Base-by-base conservation (phyloP, 768 basidiomycete genomes). In the Lactifluus piperatus region DNA sequence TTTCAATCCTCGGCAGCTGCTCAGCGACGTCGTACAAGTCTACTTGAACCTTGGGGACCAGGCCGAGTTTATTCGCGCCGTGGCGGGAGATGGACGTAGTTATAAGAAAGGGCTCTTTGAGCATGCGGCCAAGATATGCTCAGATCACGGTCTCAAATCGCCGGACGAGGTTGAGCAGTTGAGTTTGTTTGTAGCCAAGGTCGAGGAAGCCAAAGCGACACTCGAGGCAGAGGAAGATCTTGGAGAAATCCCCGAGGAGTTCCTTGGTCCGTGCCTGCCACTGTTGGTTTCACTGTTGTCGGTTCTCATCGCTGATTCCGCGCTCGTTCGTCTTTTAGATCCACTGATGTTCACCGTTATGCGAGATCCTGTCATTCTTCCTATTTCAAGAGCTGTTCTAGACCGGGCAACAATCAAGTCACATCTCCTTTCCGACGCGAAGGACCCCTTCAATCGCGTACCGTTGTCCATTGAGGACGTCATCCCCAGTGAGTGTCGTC, bases 371-470 rank as follows among this genome's bases (percentile, higher is more conserved):
- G 94, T 98, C 57, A 81, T 83, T 30, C 71, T 99, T 32, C 97
- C 97, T 0, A 84, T 88, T 0, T 97, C 94, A 2, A 78, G 76
- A 54, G 75, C 81, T 0, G 79, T 89, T 34, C 70, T 99, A 44
- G 97, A 99, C 71, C 83, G 90, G 24, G 78, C 88, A 2, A 97
- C 94, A 2, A 98, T 99, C 76, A 95, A 95, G 67, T 88, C 93
- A 1, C 94, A 97, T 70, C 74, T 97, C 36, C 75, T 99, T 20
- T 95, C 93, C 0, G 94, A 97, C 66, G 73, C 85, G 18, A 90
- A 84, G 54, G 97, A 99, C 71, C 97, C 97, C 1, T 99, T 98
- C 81, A 99, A 97, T 72, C 86, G 97, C 29, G 75, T 78, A 34
- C 91, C 95, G 2, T 75, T 97, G 27, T 71, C 76, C 10, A 82